phyloP scores from a whole-genome alignment of 768 basidiomycete genomes.

The Nidularia sp. region DNA sequence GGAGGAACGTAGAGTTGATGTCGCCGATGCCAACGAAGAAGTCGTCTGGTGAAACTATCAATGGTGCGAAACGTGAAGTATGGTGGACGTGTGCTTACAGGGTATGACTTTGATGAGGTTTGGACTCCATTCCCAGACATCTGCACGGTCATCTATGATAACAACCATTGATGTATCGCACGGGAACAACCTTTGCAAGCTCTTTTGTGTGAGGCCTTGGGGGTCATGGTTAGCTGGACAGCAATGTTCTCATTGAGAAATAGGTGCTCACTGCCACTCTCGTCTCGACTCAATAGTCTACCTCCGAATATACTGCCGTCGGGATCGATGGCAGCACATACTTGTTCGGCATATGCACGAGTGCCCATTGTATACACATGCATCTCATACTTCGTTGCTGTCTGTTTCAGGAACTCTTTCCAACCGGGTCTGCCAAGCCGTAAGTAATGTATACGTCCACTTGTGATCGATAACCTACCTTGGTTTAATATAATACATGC shows the following conservation, averaged over 20 bases:
- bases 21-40: slow-evolving; percentile 98
- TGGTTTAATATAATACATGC: slow-evolving; percentile 97
- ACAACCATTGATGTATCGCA: slow-evolving; percentile 99
- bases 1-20: slow-evolving; percentile 93
- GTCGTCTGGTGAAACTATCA: slow-evolving; percentile 59
- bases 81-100: slow-evolving; percentile 44
- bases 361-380: slow-evolving; percentile 99
- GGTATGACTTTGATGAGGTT: slow-evolving; percentile 97
- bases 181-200: slow-evolving; percentile 87
- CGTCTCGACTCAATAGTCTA: slow-evolving; percentile 87
- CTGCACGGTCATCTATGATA: slow-evolving; percentile 96
- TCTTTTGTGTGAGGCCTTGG: slow-evolving; percentile 86
- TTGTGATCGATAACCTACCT: slow-evolving; percentile 51
- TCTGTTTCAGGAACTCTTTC: slow-evolving; percentile 66
- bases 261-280: slow-evolving; percentile 82
- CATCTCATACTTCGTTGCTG: slow-evolving; percentile 89
- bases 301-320: slow-evolving; percentile 81
- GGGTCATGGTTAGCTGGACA: not conserved
- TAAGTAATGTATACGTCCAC: slow-evolving; percentile 3
- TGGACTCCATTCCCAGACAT: slow-evolving; percentile 98
- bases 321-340: slow-evolving; percentile 92
- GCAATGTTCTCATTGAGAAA: not conserved
- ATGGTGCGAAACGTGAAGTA: not conserved
- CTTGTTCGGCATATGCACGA: slow-evolving; percentile 92
- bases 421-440: slow-evolving; percentile 64